Evolutionary conservation across 2,329 filamentous ascomycete genomes (phyloP), one percentile per base, ranked within the genome.

Genomic region (Alternaria triticimaculans): DNA sequence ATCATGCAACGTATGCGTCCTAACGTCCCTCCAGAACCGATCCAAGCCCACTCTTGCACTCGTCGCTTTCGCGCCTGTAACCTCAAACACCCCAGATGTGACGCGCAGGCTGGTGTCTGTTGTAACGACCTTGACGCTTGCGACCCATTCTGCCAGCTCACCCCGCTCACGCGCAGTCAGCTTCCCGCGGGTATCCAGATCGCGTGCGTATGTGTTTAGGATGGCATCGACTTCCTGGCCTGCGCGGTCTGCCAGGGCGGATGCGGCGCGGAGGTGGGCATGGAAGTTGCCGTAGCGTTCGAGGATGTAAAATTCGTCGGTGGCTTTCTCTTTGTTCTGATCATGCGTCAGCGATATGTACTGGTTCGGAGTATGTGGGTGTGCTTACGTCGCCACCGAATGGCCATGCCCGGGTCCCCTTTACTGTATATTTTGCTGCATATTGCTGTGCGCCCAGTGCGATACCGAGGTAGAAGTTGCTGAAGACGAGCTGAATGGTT

Each of bases 1-100:
- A 75, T 91, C 89, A 77, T 91, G 89, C 69, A 91, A 75, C 1
- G 85, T 87, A 77, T 91, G 89, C 5, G 88, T 90, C 6, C 89
- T 78, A n/a, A 90, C 80, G 71, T 91, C 88, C 49, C 89, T 82
- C 88, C 88, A 91, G 76, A 88, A 91, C 1, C 88, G 80, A 79
- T 90, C 89, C 62, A 91, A 77, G 0, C 87, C 88, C 1, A 88
- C 84, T 68, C 85, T 89, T 58, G 80, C 80, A 0, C 84, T 83
- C 1, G 88, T 90, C 0, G 88, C 83, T 63, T 86, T 84, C 0
- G 87, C 83, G 0, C 87, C 89, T 0, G 88, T 88, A 6, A 89
- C 86, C 73, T 91, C 89, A 70, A 91, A 91, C 3, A 90, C 82
- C 0, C 88, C 88, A 0, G 83, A 78, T 0, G 88, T 89, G 4